A percentile compares a stretch with the other conserved stretches of the same genome.
phyloP scores from a whole-genome alignment of 225 moss, liverwort and hornwort species.

The Pleurozium schreberi region DNA sequence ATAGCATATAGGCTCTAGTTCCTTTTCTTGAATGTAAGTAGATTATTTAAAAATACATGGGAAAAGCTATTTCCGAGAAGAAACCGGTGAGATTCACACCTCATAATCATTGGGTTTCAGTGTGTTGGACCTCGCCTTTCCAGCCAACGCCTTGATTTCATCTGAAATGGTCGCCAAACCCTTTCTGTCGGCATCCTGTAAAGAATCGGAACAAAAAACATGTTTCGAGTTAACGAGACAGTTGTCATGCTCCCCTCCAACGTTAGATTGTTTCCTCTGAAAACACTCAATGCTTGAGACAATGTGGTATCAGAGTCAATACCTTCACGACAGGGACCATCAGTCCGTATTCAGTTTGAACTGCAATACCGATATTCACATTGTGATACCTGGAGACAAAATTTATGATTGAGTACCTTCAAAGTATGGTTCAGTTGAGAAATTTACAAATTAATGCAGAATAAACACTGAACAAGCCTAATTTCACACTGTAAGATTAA shows the following conservation, averaged over 20 bases:
- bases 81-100: neutral
- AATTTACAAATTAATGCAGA: neutral
- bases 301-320: neutral
- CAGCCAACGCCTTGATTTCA: conserved; percentile 50
- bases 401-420: neutral
- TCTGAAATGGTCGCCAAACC: conserved; percentile 51
- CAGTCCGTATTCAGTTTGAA: conserved; percentile 55
- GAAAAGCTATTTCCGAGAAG: neutral
- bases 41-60: neutral
- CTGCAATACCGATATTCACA: conserved; percentile 58
- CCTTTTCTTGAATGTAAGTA: neutral
- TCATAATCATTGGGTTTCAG: conserved; percentile 56
- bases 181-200: conserved; percentile 58
- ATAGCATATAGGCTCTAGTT: neutral
- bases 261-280: neutral
- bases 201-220: neutral
- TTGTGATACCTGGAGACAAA: conserved; percentile 36
- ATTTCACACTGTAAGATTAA: neutral
- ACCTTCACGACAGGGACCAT: conserved; percentile 64
- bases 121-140: conserved; percentile 51
- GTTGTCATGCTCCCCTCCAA: neutral
- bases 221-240: neutral
- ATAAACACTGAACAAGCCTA: neutral
- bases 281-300: neutral
- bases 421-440: neutral